These are phyloP conservation scores for Globisporangium cederbergense DNA, from an alignment of 352 stramenopile species.

Conservation along the genomic window DNA sequence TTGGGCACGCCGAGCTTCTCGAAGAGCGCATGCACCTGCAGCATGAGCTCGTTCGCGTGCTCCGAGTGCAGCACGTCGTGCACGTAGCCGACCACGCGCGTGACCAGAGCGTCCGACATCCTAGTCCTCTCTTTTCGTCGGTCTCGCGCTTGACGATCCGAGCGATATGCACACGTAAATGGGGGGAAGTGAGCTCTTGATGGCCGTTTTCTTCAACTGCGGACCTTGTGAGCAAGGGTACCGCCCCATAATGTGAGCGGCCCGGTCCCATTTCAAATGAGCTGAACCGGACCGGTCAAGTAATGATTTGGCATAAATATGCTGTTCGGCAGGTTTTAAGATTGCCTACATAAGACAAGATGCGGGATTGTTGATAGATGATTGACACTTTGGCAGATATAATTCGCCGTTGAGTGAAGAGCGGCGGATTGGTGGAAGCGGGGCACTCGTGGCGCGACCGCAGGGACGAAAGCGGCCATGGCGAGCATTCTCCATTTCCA, in stretches of 20 bases:
- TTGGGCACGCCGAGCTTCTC: conserved; percentile 68
- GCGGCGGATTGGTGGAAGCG: conserved; percentile 36
- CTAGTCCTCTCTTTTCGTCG: conserved; percentile 12
- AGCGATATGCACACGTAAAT: not conserved
- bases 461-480: too few species aligned
- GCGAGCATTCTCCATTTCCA: conserved; percentile 46
- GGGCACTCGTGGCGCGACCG: conserved; percentile 8
- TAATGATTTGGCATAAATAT: not conserved
- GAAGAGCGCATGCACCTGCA: conserved; percentile 64
- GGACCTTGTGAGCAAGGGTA: not conserved
- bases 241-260: not conserved
- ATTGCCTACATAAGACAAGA: conserved; percentile 1
- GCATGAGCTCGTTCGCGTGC: conserved; percentile 63
- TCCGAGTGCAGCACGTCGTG: conserved; percentile 81
- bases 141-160: not conserved
- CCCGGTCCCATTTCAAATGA: conserved; percentile 1
- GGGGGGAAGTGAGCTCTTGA: conserved; percentile 2
- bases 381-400: not conserved
- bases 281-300: not conserved
- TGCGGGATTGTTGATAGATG: conserved; percentile 15
- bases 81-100: conserved; percentile 63
- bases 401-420: not conserved
- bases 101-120: conserved; percentile 47
- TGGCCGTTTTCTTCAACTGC: conserved; percentile 9
- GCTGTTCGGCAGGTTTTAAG: not conserved